These are phyloP conservation scores for Ustilago bromivora DNA, from an alignment of 1,284 basidiomycete genomes.

Conservation along the genomic window DNA sequence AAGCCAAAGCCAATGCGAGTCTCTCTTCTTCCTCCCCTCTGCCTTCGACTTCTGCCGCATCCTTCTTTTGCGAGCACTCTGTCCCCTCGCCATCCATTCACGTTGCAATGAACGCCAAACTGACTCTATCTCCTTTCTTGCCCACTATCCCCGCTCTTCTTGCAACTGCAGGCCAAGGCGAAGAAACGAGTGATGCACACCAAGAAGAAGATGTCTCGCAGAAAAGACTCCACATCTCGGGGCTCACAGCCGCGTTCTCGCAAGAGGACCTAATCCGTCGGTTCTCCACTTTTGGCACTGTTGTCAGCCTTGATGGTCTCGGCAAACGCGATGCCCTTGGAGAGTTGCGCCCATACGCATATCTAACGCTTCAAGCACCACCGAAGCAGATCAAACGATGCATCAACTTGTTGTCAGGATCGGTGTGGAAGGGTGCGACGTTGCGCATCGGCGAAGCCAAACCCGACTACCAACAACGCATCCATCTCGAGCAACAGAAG, in stretches of 20 bases:
- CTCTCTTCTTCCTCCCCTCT: constrained; percentile 27
- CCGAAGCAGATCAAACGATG: constrained; percentile 49
- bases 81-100: background rate
- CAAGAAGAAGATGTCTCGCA: constrained; percentile 49
- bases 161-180: constrained; percentile 33
- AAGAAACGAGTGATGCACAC: constrained; percentile 54
- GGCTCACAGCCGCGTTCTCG: constrained; percentile 59
- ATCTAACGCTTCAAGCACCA: constrained; percentile 54
- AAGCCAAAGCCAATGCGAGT: constrained; percentile 61
- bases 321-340: constrained; percentile 54
- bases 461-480: constrained; percentile 46
- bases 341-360: constrained; percentile 51
- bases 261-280: constrained; percentile 51
- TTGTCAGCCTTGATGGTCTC: constrained; percentile 51
- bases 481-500: constrained; percentile 31
- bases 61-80: background rate
- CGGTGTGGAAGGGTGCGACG: constrained; percentile 65
- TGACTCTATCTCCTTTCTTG: constrained; percentile 7
- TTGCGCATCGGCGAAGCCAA: constrained; percentile 63
- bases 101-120: background rate
- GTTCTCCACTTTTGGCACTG: constrained; percentile 58
- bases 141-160: background rate
- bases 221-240: constrained; percentile 62
- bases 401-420: constrained; percentile 58
- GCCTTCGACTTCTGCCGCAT: background rate